Evolutionary conservation across 257 asterid genomes (phyloP).

Genomic region (Ballota nigra): DNA sequence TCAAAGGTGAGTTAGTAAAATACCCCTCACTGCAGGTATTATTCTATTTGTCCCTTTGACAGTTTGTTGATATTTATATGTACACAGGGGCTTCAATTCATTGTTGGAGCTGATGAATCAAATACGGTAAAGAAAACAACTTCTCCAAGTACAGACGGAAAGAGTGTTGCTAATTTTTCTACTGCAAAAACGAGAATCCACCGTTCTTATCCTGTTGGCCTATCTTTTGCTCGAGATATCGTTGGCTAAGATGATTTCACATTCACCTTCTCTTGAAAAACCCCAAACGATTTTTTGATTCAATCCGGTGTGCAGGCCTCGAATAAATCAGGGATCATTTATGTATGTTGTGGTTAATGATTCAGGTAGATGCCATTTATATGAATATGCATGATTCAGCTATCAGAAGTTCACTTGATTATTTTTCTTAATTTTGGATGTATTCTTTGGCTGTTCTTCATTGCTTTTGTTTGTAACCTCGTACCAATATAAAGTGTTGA

Average conservation of each 20-base stretch:
- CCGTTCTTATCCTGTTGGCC: slow-evolving; percentile 59
- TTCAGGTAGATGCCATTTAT: neutral
- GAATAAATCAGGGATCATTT: neutral
- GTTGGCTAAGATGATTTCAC: slow-evolving; percentile 32
- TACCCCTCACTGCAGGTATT: neutral
- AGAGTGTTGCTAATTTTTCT: slow-evolving; percentile 21
- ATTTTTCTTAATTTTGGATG: neutral
- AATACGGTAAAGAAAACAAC: slow-evolving; percentile 25
- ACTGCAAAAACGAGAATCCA: slow-evolving; percentile 63
- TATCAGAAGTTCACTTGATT: neutral
- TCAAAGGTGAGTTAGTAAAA: slow-evolving; percentile 37
- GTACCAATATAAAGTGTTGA: neutral
- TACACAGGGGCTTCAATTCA: slow-evolving; percentile 68
- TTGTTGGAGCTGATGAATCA: slow-evolving; percentile 47
- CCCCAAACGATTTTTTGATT: neutral
- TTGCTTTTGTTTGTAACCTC: neutral
- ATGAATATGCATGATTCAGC: neutral
- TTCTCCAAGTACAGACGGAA: slow-evolving; percentile 27
- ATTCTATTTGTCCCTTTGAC: slow-evolving; percentile 5
- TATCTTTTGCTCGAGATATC: slow-evolving; percentile 45
- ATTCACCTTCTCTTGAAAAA: neutral
- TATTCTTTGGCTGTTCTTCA: too few relatives aligned
- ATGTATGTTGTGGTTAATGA: neutral
- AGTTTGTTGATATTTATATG: neutral
- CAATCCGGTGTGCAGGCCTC: neutral